Percentiles rank a stretch among this genome's conserved stretches.
These are phyloP conservation scores for Salix suchowensis DNA, from an alignment of 345 rosid genomes.

Conservation along the genomic window DNA sequence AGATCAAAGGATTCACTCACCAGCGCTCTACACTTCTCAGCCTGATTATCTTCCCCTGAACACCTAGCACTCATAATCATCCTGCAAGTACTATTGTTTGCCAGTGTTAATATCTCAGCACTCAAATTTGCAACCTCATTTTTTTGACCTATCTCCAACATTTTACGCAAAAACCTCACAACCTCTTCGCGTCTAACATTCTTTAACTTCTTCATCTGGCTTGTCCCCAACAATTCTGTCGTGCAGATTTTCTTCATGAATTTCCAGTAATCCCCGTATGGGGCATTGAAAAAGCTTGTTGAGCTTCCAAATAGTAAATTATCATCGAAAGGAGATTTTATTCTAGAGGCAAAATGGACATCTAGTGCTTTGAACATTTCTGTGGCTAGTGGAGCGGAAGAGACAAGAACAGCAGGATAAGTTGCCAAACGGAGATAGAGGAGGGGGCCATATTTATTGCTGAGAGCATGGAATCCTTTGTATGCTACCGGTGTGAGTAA, in stretches of 20 bases:
- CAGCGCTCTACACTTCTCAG: slow-evolving; percentile 26
- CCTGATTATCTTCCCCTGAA: slow-evolving; percentile 34
- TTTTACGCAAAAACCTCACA: not conserved
- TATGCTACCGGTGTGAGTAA: slow-evolving; percentile 19
- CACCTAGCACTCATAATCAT: slow-evolving; percentile 38
- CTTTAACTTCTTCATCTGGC: slow-evolving; percentile 5
- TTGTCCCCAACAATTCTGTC: slow-evolving; percentile 13
- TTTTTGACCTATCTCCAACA: slow-evolving; percentile 4
- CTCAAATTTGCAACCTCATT: slow-evolving; percentile 13
- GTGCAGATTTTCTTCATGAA: slow-evolving; percentile 41
- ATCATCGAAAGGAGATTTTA: slow-evolving; percentile 19
- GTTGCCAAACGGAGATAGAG: not conserved
- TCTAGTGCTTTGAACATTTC: slow-evolving; percentile 15
- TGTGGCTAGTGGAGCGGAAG: not conserved
- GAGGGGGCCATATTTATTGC: not conserved
- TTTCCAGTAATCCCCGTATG: slow-evolving; percentile 45
- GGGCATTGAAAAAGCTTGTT: slow-evolving; percentile 24
- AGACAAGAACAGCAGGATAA: not conserved
- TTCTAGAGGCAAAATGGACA: slow-evolving; percentile 20
- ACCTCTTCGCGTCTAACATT: slow-evolving; percentile 11
- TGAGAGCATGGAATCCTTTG: slow-evolving; percentile 24
- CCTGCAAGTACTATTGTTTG: slow-evolving; percentile 29
- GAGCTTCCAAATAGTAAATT: slow-evolving; percentile 20
- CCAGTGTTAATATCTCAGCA: not conserved
- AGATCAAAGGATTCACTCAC: slow-evolving; percentile 21